Evolutionary conservation across 129 eudicot genomes (phyloP), one percentile per base, ranked within the genome.

Genomic region (Pulicaria dysenterica): DNA sequence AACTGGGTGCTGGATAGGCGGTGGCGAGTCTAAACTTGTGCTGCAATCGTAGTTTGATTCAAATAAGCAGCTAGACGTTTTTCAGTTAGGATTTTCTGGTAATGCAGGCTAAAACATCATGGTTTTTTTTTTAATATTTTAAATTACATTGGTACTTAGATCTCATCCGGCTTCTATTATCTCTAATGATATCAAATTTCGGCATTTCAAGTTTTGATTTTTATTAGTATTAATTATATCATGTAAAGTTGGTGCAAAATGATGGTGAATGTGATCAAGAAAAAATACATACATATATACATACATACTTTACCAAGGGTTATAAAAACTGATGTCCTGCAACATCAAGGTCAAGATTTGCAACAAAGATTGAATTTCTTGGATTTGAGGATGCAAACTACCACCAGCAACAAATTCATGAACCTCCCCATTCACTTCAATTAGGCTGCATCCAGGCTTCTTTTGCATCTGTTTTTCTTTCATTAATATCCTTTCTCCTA

Each of bases 391-490:
- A 67, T 85, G 85, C 77, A 81, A 67, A 74, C 60, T 70, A 14
- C 86, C 86, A 80, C 86, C 81, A 55, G 92, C 79, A 37, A 85
- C 73, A 81, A 90, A 90, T 79, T 87, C 91, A 75, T 85, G 85
- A 75, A 87, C 93, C 68, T 74, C 83, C 12, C 94, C 88, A 66
- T 89, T 69, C 63, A 91, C 90, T 70, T 86, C 92, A 67, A 88
- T 84, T 11, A 67, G 63, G 67, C 95, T 85, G 67, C 90, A 80
- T 37, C 92, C 92, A 4, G 88, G 89, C 24, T 75, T 77, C 62
- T 87, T 85, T 75, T 75, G 78, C 39, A 82, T 76, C 38, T 73
- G 57, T 58, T 80, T 82, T 58, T 72, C 83, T 73, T 82, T 83
- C 95, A 91, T 85, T 11, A 34, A 59, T n/a, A 53, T 62, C 51